Evolutionary conservation across 2,329 filamentous ascomycete genomes (phyloP).

Genomic region (Apiospora saccharicola): DNA sequence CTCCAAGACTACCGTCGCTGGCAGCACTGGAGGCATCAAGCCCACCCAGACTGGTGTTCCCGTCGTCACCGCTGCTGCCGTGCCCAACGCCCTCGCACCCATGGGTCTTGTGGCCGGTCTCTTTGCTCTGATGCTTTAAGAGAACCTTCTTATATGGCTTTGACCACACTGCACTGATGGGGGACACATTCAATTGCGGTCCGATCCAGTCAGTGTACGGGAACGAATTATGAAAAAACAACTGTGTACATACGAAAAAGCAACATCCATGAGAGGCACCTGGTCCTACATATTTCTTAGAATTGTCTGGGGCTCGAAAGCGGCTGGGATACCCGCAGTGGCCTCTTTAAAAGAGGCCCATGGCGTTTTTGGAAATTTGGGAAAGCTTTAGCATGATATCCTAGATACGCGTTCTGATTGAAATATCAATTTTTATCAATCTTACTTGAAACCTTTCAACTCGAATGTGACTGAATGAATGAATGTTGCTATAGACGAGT

Average conservation of each 20-base stretch:
- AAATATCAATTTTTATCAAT: neutral
- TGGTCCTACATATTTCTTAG: slow-evolving; percentile 17
- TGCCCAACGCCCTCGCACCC: neutral
- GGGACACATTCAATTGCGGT: too few relatives aligned
- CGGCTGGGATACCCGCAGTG: slow-evolving; percentile 19
- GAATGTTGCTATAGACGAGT: neutral
- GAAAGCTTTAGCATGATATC: slow-evolving; percentile 11
- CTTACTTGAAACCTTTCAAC: neutral
- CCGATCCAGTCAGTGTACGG: neutral
- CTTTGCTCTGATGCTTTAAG: slow-evolving; percentile 10
- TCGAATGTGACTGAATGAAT: too few relatives aligned
- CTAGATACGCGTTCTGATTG: slow-evolving; percentile 1
- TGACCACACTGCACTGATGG: neutral
- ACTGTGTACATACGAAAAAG: neutral
- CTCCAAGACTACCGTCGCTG: slow-evolving; percentile 11
- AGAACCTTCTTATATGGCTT: neutral
- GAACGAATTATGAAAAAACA: neutral
- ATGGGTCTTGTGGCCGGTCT: slow-evolving; percentile 18
- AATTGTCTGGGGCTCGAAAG: neutral
- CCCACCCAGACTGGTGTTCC: slow-evolving; percentile 4
- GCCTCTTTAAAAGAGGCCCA: neutral
- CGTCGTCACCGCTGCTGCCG: slow-evolving; percentile 19
- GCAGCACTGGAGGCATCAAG: slow-evolving; percentile 21
- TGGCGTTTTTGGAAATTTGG: slow-evolving; percentile 14
- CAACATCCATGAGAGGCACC: neutral